These are phyloP conservation scores for Thalassiosira mediterranea DNA, from an alignment of 352 stramenopile species.

Conservation along the genomic window DNA sequence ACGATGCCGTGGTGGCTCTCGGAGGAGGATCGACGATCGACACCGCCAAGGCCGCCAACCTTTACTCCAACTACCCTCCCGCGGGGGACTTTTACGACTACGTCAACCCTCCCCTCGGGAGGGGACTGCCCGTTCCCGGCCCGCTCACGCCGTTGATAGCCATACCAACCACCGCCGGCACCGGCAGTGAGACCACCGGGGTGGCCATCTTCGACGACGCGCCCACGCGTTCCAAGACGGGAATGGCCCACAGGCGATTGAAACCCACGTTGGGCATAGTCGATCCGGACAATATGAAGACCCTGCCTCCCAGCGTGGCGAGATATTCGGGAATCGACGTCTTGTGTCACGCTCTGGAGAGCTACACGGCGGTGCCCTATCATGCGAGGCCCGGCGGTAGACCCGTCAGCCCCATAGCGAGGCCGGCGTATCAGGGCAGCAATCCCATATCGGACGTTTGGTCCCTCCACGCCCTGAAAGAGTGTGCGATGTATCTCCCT, in stretches of 20 bases:
- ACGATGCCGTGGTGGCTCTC: conserved; percentile 67
- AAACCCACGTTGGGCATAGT: conserved; percentile 74
- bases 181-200: conserved; percentile 69
- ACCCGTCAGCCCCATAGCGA: conserved; percentile 46
- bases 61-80: conserved; percentile 63
- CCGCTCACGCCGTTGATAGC: conserved; percentile 64
- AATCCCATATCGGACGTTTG: conserved; percentile 76
- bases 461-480: conserved; percentile 61
- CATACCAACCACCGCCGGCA: conserved; percentile 73
- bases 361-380: conserved; percentile 67
- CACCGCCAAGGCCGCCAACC: conserved; percentile 74
- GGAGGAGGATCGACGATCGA: conserved; percentile 73
- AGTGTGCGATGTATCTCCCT: conserved; percentile 56
- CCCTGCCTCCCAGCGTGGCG: conserved; percentile 50
- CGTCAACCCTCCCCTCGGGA: conserved; percentile 71
- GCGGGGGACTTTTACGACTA: conserved; percentile 74
- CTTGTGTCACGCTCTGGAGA: conserved; percentile 72
- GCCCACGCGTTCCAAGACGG: conserved; percentile 64
- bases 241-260: conserved; percentile 59
- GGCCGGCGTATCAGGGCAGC: conserved; percentile 68
- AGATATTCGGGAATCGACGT: conserved; percentile 73
- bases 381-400: conserved; percentile 42
- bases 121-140: conserved; percentile 61
- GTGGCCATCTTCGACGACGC: conserved; percentile 77
- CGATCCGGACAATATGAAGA: conserved; percentile 66